Evolutionary conservation across 2,329 filamentous ascomycete species (phyloP).

Genomic region (Rhinocladiella similis): DNA sequence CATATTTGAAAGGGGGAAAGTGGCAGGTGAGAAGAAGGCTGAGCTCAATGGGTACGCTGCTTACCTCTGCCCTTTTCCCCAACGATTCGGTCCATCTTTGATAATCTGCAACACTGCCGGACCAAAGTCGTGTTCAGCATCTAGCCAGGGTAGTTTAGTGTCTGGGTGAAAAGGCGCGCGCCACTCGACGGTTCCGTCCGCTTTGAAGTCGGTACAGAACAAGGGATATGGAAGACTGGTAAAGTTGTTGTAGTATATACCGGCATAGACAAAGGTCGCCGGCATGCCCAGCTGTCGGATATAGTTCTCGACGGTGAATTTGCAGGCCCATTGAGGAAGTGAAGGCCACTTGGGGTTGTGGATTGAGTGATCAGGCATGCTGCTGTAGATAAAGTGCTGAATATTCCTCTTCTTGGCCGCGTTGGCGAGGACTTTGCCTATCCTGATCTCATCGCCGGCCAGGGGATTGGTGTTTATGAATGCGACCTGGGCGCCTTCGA

Average conservation of each 20-base stretch:
- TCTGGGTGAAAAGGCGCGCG: constrained; percentile 90
- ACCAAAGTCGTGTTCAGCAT: constrained; percentile 94
- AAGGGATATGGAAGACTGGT: constrained; percentile 88
- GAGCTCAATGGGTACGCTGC: constrained; percentile 23
- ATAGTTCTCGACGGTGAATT: constrained; percentile 91
- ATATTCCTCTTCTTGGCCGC: constrained; percentile 78
- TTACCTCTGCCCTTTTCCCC: constrained; percentile 68
- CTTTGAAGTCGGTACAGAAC: constrained; percentile 89
- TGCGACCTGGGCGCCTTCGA: constrained; percentile 79
- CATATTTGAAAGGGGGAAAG: neutral
- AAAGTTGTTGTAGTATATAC: constrained; percentile 99
- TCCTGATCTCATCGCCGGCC: constrained; percentile 81
- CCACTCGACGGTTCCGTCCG: constrained; percentile 87
- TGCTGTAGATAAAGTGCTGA: constrained; percentile 92
- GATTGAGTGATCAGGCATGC: constrained; percentile 90
- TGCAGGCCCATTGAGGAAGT: constrained; percentile 86
- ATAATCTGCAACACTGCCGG: constrained; percentile 90
- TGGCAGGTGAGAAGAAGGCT: neutral
- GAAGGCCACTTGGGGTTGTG: constrained; percentile 77
- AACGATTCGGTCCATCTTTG: constrained; percentile 85
- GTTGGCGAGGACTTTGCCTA: constrained; percentile 84
- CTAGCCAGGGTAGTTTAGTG: constrained; percentile 87
- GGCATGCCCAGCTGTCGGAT: constrained; percentile 78
- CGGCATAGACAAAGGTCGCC: constrained; percentile 91
- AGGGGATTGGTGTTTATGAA: constrained; percentile 99